Base-by-base conservation (phyloP, 2,329 filamentous ascomycete genomes). In the Chrysosporium keratinophilum region DNA sequence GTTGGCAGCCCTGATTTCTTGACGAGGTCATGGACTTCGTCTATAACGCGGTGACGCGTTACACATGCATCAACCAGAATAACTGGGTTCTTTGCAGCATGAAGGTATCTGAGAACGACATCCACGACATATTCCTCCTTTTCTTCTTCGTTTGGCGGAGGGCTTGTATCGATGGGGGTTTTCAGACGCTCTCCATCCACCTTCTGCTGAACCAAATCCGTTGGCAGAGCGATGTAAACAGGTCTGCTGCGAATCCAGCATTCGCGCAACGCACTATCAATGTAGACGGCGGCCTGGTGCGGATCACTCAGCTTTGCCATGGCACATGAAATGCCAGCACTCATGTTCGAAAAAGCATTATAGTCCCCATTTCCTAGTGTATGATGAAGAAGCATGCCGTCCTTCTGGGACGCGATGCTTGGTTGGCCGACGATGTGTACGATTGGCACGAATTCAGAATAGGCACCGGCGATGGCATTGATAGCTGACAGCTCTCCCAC, bases 41-140 rank as follows among this genome's bases (percentile, higher is more conserved):
- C 67, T 0, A 88, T 68, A 17, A 87, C 84, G 46, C 82, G 77
- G 64, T 90, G 85, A 28, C 87, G 81, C 57, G 88, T 81, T 15
- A 86, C 85, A 63, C 87, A 90, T 35, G 85, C 86, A 68, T 94
- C 88, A 3, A 93, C 81, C 1, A 94, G 75, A 43, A 94, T 79
- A 44, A 90, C 73, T 7, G 88, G 87, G 53, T 80, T 80, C 67
- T 85, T 82, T 11, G 87, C 86, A 1, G 76, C 77, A 50, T 83
- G 78, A 19, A 94, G 78, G 60, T 82, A 84, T 66, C 81, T 82
- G 49, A 88, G 72, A 11, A 93, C 78, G 12, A 87, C 80, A 37
- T 86, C 80, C 12, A 93, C 84, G 12, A 89, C 85, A 58, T 88
- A 88, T 59, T 87, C 77, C 68, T 91, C 87, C 54, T 78, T 80